phyloP scores from a whole-genome alignment of 768 basidiomycete species.

The Brasilioporus rufonigricans region DNA sequence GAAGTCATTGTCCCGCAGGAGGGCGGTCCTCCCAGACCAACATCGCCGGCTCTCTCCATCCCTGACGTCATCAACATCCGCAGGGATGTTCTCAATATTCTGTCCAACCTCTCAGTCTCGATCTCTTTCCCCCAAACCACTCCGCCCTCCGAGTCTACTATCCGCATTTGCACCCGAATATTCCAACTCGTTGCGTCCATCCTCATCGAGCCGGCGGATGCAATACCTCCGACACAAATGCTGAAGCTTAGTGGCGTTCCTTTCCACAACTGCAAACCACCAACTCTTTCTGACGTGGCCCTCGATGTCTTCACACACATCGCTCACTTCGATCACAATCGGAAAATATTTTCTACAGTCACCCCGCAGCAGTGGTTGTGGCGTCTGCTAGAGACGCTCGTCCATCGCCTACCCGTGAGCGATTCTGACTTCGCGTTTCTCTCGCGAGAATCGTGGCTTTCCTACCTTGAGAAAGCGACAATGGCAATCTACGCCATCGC shows the following conservation, averaged over 20 bases:
- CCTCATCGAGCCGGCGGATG: slow-evolving; percentile 67
- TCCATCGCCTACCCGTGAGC: slow-evolving; percentile 80
- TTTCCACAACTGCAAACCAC: slow-evolving; percentile 48
- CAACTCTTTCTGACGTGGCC: slow-evolving; percentile 67
- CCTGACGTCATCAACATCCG: slow-evolving; percentile 70
- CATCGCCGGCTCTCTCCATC: slow-evolving; percentile 62
- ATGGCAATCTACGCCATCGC: slow-evolving; percentile 85
- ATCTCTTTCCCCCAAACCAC: slow-evolving; percentile 46
- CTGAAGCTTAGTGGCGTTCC: slow-evolving; percentile 52
- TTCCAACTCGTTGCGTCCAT: slow-evolving; percentile 73
- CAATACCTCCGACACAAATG: slow-evolving; percentile 57
- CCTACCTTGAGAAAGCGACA: slow-evolving; percentile 74
- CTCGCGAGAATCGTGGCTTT: slow-evolving; percentile 65
- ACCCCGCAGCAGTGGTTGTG: slow-evolving; percentile 59
- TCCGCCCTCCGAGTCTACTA: slow-evolving; percentile 40
- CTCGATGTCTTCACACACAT: slow-evolving; percentile 83
- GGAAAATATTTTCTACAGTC: slow-evolving; percentile 62
- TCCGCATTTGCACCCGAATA: slow-evolving; percentile 52
- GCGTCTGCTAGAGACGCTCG: slow-evolving; percentile 63
- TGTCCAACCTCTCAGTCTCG: slow-evolving; percentile 57
- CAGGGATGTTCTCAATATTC: slow-evolving; percentile 70
- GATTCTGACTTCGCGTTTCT: slow-evolving; percentile 72
- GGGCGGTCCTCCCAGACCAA: slow-evolving; percentile 37
- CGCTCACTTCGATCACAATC: slow-evolving; percentile 73
- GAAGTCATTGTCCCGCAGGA: slow-evolving; percentile 39